Percentiles rank a stretch among this genome's conserved stretches.
phyloP scores from a whole-genome alignment of 768 basidiomycete species.

The Crepidotus variabilis region DNA sequence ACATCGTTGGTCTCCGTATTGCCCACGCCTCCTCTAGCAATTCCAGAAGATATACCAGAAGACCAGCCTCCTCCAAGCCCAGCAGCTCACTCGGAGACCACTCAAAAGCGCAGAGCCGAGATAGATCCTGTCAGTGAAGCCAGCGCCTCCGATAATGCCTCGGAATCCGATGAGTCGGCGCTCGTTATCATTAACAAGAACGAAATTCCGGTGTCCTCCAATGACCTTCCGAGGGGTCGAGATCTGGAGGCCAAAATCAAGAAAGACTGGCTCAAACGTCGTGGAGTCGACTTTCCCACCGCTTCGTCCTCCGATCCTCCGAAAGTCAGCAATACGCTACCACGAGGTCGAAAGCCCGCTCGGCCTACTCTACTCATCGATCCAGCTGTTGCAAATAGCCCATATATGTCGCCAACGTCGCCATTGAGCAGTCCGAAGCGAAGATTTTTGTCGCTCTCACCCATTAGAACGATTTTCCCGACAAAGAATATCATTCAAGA shows the following conservation, averaged over 20 bases:
- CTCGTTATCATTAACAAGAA: constrained; percentile 52
- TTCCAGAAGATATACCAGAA: constrained; percentile 17
- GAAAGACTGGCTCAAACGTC: constrained; percentile 28
- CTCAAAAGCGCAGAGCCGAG: not conserved
- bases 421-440: constrained; percentile 26
- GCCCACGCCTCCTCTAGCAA: constrained; percentile 12
- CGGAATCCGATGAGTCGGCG: constrained; percentile 44
- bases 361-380: constrained; percentile 10
- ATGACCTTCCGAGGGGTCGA: constrained; percentile 37
- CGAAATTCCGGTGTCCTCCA: constrained; percentile 29
- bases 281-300: constrained; percentile 30
- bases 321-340: constrained; percentile 2
- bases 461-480: constrained; percentile 44
- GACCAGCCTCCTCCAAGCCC: not conserved
- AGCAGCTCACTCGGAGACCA: not conserved
- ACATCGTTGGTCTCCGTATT: constrained; percentile 30
- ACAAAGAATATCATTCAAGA: constrained; percentile 29
- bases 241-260: constrained; percentile 38
- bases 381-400: constrained; percentile 3
- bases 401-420: constrained; percentile 2
- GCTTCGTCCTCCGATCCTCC: constrained; percentile 12
- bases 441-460: constrained; percentile 40
- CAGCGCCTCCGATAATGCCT: constrained; percentile 20
- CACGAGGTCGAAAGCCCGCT: constrained; percentile 10
- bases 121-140: constrained; percentile 5